Evolutionary conservation across 1,284 basidiomycete genomes (phyloP).

Genomic region (Ganoderma sinense): DNA sequence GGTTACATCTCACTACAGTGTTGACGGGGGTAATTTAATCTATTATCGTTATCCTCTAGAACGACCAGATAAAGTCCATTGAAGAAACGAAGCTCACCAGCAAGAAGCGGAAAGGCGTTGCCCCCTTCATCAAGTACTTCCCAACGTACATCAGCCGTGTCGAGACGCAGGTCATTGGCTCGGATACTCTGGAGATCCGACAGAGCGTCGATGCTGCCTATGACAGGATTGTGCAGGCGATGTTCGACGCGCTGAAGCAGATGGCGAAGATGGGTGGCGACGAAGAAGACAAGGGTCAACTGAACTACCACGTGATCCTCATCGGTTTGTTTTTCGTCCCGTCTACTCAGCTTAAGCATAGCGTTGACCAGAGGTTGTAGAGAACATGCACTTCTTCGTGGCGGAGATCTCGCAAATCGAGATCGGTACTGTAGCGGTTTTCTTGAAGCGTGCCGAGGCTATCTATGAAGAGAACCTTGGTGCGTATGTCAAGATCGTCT

Average conservation of each 20-base stretch:
- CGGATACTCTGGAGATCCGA: constrained; percentile 82
- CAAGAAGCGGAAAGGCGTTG: constrained; percentile 93
- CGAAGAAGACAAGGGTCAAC: constrained; percentile 93
- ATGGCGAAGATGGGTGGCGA: constrained; percentile 94
- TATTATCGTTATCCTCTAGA: constrained; percentile 51
- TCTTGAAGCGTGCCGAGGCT: constrained; percentile 78
- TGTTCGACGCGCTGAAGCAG: constrained; percentile 94
- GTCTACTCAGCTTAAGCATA: neutral
- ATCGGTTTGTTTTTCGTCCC: constrained; percentile 71
- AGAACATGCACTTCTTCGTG: constrained; percentile 96
- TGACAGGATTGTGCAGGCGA: constrained; percentile 85
- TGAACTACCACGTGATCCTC: constrained; percentile 96
- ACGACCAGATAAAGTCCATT: constrained; percentile 88
- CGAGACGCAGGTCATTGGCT: constrained; percentile 86
- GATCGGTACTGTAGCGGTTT: constrained; percentile 72
- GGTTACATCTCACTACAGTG: constrained; percentile 40
- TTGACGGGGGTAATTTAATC: neutral
- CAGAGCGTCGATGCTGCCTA: constrained; percentile 84
- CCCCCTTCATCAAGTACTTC: constrained; percentile 94
- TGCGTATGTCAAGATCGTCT: constrained; percentile 88
- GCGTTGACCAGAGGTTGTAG: constrained; percentile 49
- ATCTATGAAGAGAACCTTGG: constrained; percentile 90
- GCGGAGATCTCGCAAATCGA: constrained; percentile 80
- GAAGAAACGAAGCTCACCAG: constrained; percentile 91
- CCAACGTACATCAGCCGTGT: constrained; percentile 87